Evolutionary conservation across 2,329 filamentous ascomycete genomes (phyloP).

Genomic region (Cladophialophora psammophila): DNA sequence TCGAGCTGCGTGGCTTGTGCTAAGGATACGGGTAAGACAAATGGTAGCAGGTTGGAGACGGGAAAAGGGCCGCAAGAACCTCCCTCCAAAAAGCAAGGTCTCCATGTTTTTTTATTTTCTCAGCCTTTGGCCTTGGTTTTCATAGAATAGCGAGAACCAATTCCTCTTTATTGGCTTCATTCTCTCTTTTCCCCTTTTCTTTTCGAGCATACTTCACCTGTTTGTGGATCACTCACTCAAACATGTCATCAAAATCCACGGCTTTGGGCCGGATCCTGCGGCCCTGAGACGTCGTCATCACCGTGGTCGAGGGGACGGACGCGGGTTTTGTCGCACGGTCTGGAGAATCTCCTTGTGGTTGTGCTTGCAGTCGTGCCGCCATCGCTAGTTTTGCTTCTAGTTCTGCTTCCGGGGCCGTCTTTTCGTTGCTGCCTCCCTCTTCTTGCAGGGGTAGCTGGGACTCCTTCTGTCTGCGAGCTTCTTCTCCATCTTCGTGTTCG

Average conservation of each 20-base stretch:
- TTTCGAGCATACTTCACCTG: neutral
- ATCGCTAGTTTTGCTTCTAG: neutral
- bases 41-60: neutral
- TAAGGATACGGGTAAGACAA: slow-evolving; percentile 2
- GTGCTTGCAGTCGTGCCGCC: neutral
- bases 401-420: neutral
- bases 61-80: neutral
- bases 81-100: neutral
- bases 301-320: neutral
- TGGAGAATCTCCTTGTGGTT: neutral
- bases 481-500: slow-evolving; percentile 51
- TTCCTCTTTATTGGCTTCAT: neutral
- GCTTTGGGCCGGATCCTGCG: slow-evolving; percentile 29
- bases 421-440: neutral
- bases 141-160: neutral
- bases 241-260: slow-evolving; percentile 37
- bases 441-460: neutral
- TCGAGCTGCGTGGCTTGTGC: neutral
- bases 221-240: slow-evolving; percentile 27
- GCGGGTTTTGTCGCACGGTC: neutral
- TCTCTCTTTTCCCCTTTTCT: neutral
- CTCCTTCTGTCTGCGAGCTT: neutral
- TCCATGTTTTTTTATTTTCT: neutral
- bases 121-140: neutral
- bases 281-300: slow-evolving; percentile 18